Percentiles rank a stretch among this genome's conserved stretches.
phyloP scores from a whole-genome alignment of 2,329 filamentous ascomycete species.

The Aspergillus jensenii region DNA sequence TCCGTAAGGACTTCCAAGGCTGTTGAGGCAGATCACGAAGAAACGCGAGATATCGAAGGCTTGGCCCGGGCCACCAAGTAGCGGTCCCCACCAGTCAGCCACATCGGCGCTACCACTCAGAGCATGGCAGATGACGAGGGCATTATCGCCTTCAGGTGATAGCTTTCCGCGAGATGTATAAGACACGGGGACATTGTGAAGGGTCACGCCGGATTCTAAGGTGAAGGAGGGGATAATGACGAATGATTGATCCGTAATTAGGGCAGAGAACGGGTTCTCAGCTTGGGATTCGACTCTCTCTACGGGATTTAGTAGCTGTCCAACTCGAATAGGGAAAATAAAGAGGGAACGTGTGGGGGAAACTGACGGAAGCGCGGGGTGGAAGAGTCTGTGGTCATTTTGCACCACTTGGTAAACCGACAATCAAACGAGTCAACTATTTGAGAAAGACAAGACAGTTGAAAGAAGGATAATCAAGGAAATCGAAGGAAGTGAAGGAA shows the following conservation, averaged over 20 bases:
- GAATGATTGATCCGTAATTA: slow-evolving; percentile 87
- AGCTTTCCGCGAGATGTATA: slow-evolving; percentile 64
- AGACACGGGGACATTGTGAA: slow-evolving; percentile 71
- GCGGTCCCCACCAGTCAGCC: slow-evolving; percentile 57
- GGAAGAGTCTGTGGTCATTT: slow-evolving; percentile 26
- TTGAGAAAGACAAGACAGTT: not conserved
- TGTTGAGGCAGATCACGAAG: slow-evolving; percentile 56
- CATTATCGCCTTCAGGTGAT: slow-evolving; percentile 59
- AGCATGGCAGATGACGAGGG: slow-evolving; percentile 60
- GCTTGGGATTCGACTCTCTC: slow-evolving; percentile 63
- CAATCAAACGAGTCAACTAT: not conserved
- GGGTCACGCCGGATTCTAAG: slow-evolving; percentile 84
- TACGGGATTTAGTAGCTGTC: slow-evolving; percentile 56
- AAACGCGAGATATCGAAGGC: slow-evolving; percentile 55
- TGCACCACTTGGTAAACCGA: not conserved
- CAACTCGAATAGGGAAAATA: slow-evolving; percentile 10
- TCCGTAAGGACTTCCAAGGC: slow-evolving; percentile 56
- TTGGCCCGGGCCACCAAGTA: slow-evolving; percentile 54
- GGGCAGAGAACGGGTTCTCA: slow-evolving; percentile 84
- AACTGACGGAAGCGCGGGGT: slow-evolving; percentile 40
- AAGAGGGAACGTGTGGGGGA: slow-evolving; percentile 15
- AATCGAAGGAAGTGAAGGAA: not conserved
- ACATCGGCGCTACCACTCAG: slow-evolving; percentile 57
- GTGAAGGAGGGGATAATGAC: slow-evolving; percentile 85
- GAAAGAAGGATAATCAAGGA: not conserved